Conservation (phyloP, 768 basidiomycete species). For the Trametopsis cervina region DNA sequence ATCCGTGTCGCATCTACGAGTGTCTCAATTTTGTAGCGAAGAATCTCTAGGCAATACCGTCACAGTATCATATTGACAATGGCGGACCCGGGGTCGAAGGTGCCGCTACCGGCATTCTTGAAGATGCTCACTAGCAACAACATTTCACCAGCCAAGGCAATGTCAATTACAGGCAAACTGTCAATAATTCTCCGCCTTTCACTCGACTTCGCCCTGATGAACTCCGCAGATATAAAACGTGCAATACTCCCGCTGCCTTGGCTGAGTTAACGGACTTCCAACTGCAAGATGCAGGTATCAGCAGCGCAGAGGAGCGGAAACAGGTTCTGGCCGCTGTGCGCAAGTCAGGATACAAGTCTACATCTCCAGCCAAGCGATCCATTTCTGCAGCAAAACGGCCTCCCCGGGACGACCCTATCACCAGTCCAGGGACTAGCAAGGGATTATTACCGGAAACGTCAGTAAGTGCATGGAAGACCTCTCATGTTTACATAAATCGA, state of each 20-base stretch:
- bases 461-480: constrained; percentile 13
- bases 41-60: neutral
- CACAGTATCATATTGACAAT: neutral
- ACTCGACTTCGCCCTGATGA: constrained; percentile 1
- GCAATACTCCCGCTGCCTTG: constrained; percentile 55
- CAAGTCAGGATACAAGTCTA: constrained; percentile 51
- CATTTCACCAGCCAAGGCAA: constrained; percentile 57
- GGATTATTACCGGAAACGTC: constrained; percentile 10
- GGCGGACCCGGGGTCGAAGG: constrained; percentile 26
- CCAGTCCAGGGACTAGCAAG: constrained; percentile 6
- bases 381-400: neutral
- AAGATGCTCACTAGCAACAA: constrained; percentile 54
- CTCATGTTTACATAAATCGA: constrained; percentile 8
- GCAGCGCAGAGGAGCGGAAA: constrained; percentile 59
- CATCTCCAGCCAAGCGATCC: neutral
- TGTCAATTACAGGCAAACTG: constrained; percentile 67
- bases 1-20: too few species aligned
- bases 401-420: constrained; percentile 5
- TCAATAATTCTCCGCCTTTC: constrained; percentile 24
- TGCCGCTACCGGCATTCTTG: constrained; percentile 60
- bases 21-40: neutral
- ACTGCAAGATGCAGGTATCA: constrained; percentile 50
- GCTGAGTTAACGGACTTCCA: constrained; percentile 51
- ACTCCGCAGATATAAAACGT: constrained; percentile 55
- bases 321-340: constrained; percentile 50